Evolutionary conservation across 306 rosid genomes (phyloP), one percentile per base, ranked within the genome.

Genomic region (Albizia julibrissin): DNA sequence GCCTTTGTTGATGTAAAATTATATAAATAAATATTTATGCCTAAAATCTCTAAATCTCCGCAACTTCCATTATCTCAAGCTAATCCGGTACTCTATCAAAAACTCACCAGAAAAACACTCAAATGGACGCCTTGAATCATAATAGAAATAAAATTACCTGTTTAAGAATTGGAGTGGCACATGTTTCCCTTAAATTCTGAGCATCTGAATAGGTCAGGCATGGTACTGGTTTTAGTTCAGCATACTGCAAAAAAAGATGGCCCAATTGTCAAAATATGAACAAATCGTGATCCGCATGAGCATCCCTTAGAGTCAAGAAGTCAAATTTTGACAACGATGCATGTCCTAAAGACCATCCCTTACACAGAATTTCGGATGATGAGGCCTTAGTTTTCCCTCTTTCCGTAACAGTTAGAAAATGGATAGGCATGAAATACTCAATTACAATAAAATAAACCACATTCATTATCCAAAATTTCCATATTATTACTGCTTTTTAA

Each of bases 161-260:
- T 80, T 88, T 89, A 79, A 95, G 97, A 85, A 93, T 93, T 26
- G 97, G 92, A 74, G 99, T 95, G 72, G 98, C 94, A 69, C 83
- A 87, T 75, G 86, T 80, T 85, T 92, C 99, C 86, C 87, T 85
- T 87, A 95, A 86, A 31, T 81, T 76, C 82, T 87, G 80, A 82
- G 98, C 99, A 75, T 91, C 93, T 50, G 87, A 80, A 81, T 91
- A 93, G 81, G 98, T 93, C 91, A 92, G 77, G 88, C 98, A 95
- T 37, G 97, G 98, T 59, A 95, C 99, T 61, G 99, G 99, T 87
- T 92, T 95, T 56, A 95, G 97, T 74, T 95, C 99, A 50, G 99
- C 99, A 88, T 95, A 95, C 99, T 95, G 90, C 87, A 88, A 82
- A 58, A 73, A 79, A 78, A 80, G 71, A 81, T 37, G 22, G 15